phyloP scores from a whole-genome alignment of 768 basidiomycete species.

The Austroboletus festivus region DNA sequence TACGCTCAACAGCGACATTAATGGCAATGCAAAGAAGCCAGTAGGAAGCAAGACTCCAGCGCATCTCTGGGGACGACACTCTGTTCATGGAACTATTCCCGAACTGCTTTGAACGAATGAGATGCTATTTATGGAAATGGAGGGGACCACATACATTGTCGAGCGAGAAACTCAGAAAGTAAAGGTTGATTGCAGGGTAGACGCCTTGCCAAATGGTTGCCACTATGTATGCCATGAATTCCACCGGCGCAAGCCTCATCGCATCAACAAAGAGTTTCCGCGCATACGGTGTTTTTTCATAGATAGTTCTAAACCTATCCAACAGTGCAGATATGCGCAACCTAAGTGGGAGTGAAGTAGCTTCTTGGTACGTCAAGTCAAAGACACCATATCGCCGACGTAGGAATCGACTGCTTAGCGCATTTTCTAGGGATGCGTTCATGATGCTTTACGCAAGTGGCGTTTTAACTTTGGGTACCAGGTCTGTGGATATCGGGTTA shows the following conservation, averaged over 20 bases:
- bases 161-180: conserved; percentile 32
- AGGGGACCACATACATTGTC: conserved; percentile 15
- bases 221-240: conserved; percentile 23
- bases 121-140: not conserved
- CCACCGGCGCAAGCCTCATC: conserved; percentile 18
- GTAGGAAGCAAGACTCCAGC: conserved; percentile 21
- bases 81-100: conserved; percentile 1
- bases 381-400: conserved; percentile 22
- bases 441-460: not conserved
- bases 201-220: conserved; percentile 31
- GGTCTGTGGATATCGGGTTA: no score
- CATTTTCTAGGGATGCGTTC: not conserved
- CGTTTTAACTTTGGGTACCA: not conserved
- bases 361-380: conserved; percentile 20
- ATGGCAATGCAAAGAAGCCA: conserved; percentile 30
- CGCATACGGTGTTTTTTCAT: conserved; percentile 1
- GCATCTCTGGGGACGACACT: not conserved
- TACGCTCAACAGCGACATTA: conserved; percentile 20
- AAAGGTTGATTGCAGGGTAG: conserved; percentile 36
- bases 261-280: conserved; percentile 15
- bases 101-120: conserved; percentile 13
- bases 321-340: not conserved
- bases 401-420: conserved; percentile 5
- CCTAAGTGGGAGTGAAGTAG: not conserved
- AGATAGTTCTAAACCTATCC: not conserved